These are phyloP conservation scores for Stereum hirsutum DNA, from an alignment of 1,284 basidiomycete species.

Conservation along the genomic window DNA sequence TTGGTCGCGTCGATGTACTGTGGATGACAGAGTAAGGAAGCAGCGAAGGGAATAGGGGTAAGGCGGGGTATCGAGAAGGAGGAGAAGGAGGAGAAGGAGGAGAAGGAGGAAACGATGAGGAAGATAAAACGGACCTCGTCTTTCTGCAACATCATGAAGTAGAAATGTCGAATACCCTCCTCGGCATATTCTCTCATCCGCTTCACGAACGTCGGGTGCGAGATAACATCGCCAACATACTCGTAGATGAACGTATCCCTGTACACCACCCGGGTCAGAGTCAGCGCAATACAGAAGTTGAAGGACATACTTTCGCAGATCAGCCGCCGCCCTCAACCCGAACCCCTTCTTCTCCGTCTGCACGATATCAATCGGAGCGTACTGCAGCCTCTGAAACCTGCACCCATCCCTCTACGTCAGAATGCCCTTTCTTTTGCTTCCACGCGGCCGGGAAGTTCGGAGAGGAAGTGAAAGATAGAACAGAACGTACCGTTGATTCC, in stretches of 20 bases:
- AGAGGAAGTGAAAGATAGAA: background rate
- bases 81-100: constrained; percentile 1
- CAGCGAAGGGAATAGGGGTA: background rate
- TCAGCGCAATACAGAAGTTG: background rate
- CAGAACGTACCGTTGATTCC: constrained; percentile 82
- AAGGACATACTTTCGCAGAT: constrained; percentile 63
- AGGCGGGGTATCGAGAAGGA: background rate
- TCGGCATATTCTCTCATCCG: constrained; percentile 92
- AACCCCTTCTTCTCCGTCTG: constrained; percentile 94
- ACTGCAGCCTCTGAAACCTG: constrained; percentile 84
- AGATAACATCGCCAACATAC: constrained; percentile 96
- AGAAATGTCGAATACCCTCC: constrained; percentile 95
- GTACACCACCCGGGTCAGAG: background rate
- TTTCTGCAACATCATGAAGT: constrained; percentile 99
- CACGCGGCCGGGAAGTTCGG: background rate
- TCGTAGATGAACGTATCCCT: constrained; percentile 93
- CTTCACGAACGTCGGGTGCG: constrained; percentile 80
- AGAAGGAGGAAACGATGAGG: background rate
- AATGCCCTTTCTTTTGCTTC: no score
- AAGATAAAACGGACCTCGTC: constrained; percentile 65
- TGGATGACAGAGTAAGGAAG: background rate
- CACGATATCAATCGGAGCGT: constrained; percentile 86
- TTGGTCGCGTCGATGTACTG: constrained; percentile 99
- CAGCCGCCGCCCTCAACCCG: constrained; percentile 72
- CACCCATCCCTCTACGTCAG: no score